Base-by-base conservation (phyloP, 345 rosid species). In the Citrus sp. region DNA sequence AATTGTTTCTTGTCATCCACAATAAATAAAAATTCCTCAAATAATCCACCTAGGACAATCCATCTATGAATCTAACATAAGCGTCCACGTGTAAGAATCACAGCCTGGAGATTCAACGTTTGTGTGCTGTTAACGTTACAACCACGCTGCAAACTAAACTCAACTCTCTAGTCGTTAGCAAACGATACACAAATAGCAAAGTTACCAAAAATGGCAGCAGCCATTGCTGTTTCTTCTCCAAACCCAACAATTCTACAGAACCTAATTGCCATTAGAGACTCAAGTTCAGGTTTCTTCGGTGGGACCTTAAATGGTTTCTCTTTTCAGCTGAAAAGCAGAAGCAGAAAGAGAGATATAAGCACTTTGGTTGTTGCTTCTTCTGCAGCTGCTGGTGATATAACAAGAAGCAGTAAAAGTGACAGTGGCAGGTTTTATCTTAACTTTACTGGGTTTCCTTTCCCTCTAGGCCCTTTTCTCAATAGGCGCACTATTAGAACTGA, bases 381-480 rank as follows among this genome's bases (percentile, higher is more conserved):
- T 54, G 5, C 58, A 16, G 58, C 92, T 24, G 88, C 93, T 60
- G 81, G 85, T 55, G 74, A 80, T n/a, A 46, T 19, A 63, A 83
- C 85, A 62, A 80, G 73, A 25, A 80, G 82, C 40, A 77, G 69
- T 32, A 80, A 66, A 56, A 79, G 81, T 64, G 59, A 49, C 27
- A 84, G 87, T 22, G 85, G 87, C 71, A 91, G 91, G 64, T 96
- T 93, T 85, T 93, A 96, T 79, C 62, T 92, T 18, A 96, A 96
- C 82, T 80, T 94, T 82, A 96, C 97, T 22, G 99, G 98, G 4
- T 96, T 96, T 61, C 98, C 98, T 76, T 96, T 96, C 72, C 99
- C 99, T 69, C 98, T 96, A 32, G 97, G 99, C 24, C 99, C 99
- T 89, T 93, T 93, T 80, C 94, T 96, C 82, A 91, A 90, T 73